These are phyloP conservation scores for Prunus persica DNA, from an alignment of 306 rosid species.

Conservation along the genomic window Prunus_persica_NCBIv2 NC_034009.1:47122501-47123000, in stretches of 20 bases:
- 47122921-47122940: not conserved
- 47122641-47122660: constrained; percentile 13
- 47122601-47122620: constrained; percentile 26
- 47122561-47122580: constrained; percentile 20
- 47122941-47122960: not conserved
- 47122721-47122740: not conserved
- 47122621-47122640: constrained; percentile 8
- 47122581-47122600: constrained; percentile 3
- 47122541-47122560: not conserved
- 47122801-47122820: constrained; percentile 6
- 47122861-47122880: not conserved
- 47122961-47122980: no score
- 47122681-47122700: not conserved
- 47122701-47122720: not conserved
- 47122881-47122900: not conserved
- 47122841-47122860: constrained; percentile 1
- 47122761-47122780: constrained; percentile 7
- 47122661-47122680: not conserved
- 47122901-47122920: not conserved
- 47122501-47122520: not conserved
- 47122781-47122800: constrained; percentile 11
- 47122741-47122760: constrained; percentile 17
- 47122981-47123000: no score
- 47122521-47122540: not conserved
- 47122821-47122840: not conserved